Evolutionary conservation across 176 grass and related monocot genomes (phyloP).

Genomic region (Bolboschoenus planiculmis): DNA sequence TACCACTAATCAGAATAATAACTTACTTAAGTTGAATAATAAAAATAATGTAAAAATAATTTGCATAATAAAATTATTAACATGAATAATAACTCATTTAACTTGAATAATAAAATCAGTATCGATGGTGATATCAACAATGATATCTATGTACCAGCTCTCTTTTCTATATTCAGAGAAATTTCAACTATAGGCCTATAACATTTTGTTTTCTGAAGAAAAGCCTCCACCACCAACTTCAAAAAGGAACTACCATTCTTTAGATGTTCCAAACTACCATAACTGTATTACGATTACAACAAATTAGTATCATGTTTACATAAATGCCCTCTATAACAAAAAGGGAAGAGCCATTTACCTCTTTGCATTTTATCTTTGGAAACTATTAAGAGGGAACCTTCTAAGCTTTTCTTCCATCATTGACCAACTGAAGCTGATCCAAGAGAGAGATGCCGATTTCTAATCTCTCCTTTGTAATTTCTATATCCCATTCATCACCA

Average conservation of each 20-base stretch:
- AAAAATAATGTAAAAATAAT: too few species aligned
- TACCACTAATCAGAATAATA: too few species aligned
- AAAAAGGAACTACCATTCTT: not conserved
- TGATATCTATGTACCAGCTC: too few species aligned
- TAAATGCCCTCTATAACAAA: not conserved
- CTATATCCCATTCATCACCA: slow-evolving; percentile 25
- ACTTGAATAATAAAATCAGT: too few species aligned
- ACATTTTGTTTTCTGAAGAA: not conserved
- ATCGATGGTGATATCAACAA: too few species aligned
- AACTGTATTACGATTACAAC: not conserved
- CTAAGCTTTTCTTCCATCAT: slow-evolving; percentile 11
- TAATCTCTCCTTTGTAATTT: slow-evolving; percentile 15
- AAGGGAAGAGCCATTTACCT: not conserved
- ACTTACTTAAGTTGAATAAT: too few species aligned
- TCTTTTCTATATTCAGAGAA: not conserved
- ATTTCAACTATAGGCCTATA: not conserved
- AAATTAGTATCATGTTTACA: not conserved
- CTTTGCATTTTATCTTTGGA: not conserved
- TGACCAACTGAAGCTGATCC: slow-evolving; percentile 12
- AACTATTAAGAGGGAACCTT: not conserved
- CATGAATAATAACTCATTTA: too few species aligned
- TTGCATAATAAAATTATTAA: too few species aligned
- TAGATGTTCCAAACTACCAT: not conserved
- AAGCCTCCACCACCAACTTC: not conserved
- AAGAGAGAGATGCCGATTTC: not conserved